Conservation (phyloP, 495 filamentous ascomycete species). For the Talaromyces nanjingensis region DNA sequence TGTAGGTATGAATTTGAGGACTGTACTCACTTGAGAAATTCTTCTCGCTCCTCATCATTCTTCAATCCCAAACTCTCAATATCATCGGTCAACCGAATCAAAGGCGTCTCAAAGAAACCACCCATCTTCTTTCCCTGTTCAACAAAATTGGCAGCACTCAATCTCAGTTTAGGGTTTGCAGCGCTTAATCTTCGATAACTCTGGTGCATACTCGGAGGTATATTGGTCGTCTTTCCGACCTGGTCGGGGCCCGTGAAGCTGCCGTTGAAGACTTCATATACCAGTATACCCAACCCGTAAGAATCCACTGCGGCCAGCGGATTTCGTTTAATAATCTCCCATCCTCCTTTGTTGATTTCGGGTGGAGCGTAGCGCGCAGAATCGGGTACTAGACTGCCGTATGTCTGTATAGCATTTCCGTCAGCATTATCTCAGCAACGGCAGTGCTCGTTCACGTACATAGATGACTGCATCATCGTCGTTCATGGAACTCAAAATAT, state of each 20-base stretch:
- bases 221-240: slow-evolving; percentile 72
- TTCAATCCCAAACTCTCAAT: slow-evolving; percentile 90
- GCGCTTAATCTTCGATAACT: slow-evolving; percentile 84
- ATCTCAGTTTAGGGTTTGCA: slow-evolving; percentile 77
- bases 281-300: slow-evolving; percentile 74
- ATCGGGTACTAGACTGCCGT: slow-evolving; percentile 81
- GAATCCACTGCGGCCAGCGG: slow-evolving; percentile 79
- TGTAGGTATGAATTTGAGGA: background rate
- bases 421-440: background rate
- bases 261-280: slow-evolving; percentile 91
- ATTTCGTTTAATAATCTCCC: slow-evolving; percentile 79
- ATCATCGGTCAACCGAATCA: slow-evolving; percentile 86
- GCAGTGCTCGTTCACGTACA: slow-evolving; percentile 37
- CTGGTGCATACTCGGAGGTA: slow-evolving; percentile 80
- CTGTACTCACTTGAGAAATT: slow-evolving; percentile 66
- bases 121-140: slow-evolving; percentile 80
- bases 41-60: slow-evolving; percentile 71
- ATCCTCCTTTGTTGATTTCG: slow-evolving; percentile 77
- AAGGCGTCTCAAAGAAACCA: slow-evolving; percentile 83
- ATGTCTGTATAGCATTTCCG: slow-evolving; percentile 45
- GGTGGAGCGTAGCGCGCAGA: slow-evolving; percentile 74
- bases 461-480: slow-evolving; percentile 92
- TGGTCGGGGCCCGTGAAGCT: slow-evolving; percentile 64
- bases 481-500: slow-evolving; percentile 88
- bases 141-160: slow-evolving; percentile 79